phyloP scores from a whole-genome alignment of 2,329 filamentous ascomycete genomes.

The Balansia obtecta region DNA sequence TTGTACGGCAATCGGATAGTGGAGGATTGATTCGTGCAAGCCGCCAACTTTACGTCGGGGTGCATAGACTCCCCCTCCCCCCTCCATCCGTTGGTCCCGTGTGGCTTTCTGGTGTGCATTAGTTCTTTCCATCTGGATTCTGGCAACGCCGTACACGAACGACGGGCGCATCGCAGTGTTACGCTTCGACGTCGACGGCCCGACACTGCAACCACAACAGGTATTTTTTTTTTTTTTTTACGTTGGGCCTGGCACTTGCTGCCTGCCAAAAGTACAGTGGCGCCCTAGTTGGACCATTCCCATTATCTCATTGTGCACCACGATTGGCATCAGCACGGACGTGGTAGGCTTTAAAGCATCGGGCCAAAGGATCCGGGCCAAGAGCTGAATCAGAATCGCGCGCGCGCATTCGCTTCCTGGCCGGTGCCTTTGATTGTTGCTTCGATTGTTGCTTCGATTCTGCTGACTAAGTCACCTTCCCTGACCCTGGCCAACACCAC shows the following conservation, averaged over 20 bases:
- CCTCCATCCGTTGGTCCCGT: not conserved
- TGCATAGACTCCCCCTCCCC: slow-evolving; percentile 1
- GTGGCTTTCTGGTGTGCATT: not conserved
- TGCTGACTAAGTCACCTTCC: slow-evolving; percentile 3
- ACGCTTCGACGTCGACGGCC: not conserved
- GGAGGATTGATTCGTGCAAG: slow-evolving; percentile 3
- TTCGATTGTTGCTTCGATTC: slow-evolving; percentile 3
- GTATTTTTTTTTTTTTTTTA: too few species aligned
- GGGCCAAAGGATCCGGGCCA: not conserved
- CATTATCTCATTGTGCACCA: not conserved
- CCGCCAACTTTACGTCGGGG: slow-evolving; percentile 8
- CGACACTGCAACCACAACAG: not conserved
- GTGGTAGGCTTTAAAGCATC: not conserved
- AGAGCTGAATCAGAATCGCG: not conserved
- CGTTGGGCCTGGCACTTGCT: not conserved
- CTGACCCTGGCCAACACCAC: not conserved
- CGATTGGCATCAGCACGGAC: not conserved
- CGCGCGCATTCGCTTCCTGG: not conserved
- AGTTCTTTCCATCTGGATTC: not conserved
- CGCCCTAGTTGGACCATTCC: not conserved
- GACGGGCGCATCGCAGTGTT: not conserved
- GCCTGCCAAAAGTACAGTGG: not conserved
- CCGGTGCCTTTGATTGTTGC: slow-evolving; percentile 1
- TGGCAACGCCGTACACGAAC: not conserved
- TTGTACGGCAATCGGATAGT: slow-evolving; percentile 1